phyloP scores from a whole-genome alignment of 2,329 filamentous ascomycete species.

The Cercospora zeae-maydis region DNA sequence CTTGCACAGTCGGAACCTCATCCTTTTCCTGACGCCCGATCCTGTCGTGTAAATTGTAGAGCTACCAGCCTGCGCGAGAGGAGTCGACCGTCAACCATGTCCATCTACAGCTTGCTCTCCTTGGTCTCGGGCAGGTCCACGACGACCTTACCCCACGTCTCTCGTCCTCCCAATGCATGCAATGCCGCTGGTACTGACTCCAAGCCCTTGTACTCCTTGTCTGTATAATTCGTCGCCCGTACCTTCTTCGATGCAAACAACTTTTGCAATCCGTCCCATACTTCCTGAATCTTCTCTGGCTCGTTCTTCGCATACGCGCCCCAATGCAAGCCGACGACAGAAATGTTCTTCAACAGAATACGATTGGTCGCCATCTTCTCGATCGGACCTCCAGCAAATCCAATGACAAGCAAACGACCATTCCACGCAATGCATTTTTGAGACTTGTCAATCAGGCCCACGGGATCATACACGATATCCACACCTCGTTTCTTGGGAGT shows the following conservation, averaged over 20 bases:
- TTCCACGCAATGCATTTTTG: constrained; percentile 95
- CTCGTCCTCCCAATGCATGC: constrained; percentile 70
- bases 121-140: constrained; percentile 73
- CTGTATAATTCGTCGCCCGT: constrained; percentile 74
- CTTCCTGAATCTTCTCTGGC: constrained; percentile 62
- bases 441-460: constrained; percentile 80
- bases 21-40: neutral
- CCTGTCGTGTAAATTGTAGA: neutral
- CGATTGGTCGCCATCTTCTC: constrained; percentile 93
- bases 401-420: constrained; percentile 79
- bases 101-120: constrained; percentile 39
- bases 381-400: constrained; percentile 80
- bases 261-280: constrained; percentile 80
- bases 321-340: constrained; percentile 87
- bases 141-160: constrained; percentile 95
- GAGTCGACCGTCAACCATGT: neutral
- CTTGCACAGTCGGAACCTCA: neutral
- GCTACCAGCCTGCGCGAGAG: neutral
- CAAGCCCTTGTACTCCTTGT: constrained; percentile 76
- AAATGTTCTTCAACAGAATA: constrained; percentile 89
- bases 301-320: constrained; percentile 76
- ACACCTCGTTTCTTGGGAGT: constrained; percentile 71
- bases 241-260: constrained; percentile 77
- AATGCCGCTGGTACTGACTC: constrained; percentile 75
- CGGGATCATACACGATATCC: constrained; percentile 92